These are phyloP conservation scores for Zygotorulaspora danielsina DNA, from an alignment of 805 yeast species.

Conservation along the genomic window DNA sequence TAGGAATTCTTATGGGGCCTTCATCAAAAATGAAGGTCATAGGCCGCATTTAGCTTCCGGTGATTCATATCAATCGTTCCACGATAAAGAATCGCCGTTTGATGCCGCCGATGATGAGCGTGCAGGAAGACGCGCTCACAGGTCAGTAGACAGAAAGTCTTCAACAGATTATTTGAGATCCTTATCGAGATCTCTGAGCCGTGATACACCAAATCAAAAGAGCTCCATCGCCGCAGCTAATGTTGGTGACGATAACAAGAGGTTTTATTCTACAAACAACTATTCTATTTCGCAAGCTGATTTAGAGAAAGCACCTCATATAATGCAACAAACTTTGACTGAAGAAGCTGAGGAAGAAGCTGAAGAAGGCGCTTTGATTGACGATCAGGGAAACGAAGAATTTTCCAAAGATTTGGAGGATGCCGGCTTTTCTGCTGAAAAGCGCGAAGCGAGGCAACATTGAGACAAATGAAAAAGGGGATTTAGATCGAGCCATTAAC, in stretches of 20 bases:
- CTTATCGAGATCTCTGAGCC: constrained; percentile 29
- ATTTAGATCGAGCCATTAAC: not conserved
- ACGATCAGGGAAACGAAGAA: constrained; percentile 25
- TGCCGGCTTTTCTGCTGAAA: constrained; percentile 12
- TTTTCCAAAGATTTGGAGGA: constrained; percentile 13
- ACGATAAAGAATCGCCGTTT: constrained; percentile 39
- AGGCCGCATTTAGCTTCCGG: constrained; percentile 73
- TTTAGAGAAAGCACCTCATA: constrained; percentile 27
- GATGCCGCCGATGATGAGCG: constrained; percentile 15
- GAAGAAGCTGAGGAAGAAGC: constrained; percentile 27
- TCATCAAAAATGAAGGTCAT: constrained; percentile 24
- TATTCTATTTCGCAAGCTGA: constrained; percentile 31
- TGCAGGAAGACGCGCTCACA: constrained; percentile 26
- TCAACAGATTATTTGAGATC: constrained; percentile 54
- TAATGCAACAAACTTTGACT: constrained; percentile 19
- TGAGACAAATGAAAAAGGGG: constrained; percentile 20
- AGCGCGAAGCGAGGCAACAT: constrained; percentile 18
- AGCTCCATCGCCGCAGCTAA: constrained; percentile 5
- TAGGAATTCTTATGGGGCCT: constrained; percentile 33
- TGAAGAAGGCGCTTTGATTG: constrained; percentile 19
- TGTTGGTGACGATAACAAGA: constrained; percentile 13
- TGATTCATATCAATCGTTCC: constrained; percentile 64
- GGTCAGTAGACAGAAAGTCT: constrained; percentile 27
- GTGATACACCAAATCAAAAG: constrained; percentile 21
- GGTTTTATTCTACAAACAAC: constrained; percentile 27